phyloP scores from a whole-genome alignment of 495 filamentous ascomycete species.

The Staphylotrichum tortipilum region DNA sequence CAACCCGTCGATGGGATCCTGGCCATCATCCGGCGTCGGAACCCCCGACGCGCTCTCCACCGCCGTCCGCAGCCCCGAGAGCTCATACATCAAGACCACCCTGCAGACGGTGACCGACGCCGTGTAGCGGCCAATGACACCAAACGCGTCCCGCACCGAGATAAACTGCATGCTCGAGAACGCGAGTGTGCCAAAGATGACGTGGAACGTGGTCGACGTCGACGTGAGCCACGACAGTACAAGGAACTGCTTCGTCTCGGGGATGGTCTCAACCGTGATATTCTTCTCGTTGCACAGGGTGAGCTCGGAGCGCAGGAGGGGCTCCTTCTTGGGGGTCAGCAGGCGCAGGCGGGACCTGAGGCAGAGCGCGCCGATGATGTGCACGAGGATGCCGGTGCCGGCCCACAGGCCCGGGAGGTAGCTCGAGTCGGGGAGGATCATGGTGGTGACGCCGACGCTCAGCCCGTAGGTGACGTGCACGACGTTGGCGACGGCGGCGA shows the following conservation, averaged over 20 bases:
- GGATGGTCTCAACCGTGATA: slow-evolving; percentile 7
- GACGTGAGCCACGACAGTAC: slow-evolving; percentile 13
- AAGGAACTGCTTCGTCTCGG: slow-evolving; percentile 10
- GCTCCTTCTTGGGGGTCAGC: background rate
- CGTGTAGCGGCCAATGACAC: slow-evolving; percentile 13
- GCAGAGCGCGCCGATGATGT: slow-evolving; percentile 6
- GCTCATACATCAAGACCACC: slow-evolving; percentile 14
- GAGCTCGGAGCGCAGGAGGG: background rate
- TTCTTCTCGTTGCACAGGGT: background rate
- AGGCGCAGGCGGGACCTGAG: background rate
- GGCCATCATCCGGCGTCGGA: background rate
- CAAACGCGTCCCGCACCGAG: slow-evolving; percentile 11
- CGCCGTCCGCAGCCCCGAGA: slow-evolving; percentile 3
- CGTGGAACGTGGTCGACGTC: slow-evolving; percentile 8
- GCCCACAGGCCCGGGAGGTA: slow-evolving; percentile 16
- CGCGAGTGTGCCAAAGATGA: slow-evolving; percentile 18
- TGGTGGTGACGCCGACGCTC: slow-evolving; percentile 15
- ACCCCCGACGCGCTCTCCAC: background rate
- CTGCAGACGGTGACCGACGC: slow-evolving; percentile 15
- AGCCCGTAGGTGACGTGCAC: slow-evolving; percentile 16
- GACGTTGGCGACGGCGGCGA: slow-evolving; percentile 18
- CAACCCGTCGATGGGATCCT: background rate
- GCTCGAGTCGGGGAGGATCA: slow-evolving; percentile 10
- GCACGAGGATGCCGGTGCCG: slow-evolving; percentile 8
- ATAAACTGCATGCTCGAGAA: slow-evolving; percentile 23